Conservation (phyloP, 768 basidiomycete genomes). For the Nidula microcarpa region DNA sequence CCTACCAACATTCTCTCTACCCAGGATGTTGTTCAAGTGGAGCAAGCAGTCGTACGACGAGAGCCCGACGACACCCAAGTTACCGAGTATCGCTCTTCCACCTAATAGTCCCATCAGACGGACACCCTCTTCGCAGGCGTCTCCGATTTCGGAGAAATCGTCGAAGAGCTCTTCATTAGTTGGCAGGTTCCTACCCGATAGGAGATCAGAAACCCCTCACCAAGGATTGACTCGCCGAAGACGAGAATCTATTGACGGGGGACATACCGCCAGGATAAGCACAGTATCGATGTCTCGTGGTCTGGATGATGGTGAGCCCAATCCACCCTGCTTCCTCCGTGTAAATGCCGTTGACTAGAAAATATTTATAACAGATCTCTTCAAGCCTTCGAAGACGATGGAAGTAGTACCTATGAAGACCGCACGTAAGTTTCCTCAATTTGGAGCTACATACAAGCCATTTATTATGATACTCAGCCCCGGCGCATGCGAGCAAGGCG, state of each 20-base stretch:
- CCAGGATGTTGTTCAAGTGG: conserved; percentile 30
- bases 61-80: conserved; percentile 29
- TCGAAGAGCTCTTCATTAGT: conserved; percentile 8
- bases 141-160: conserved; percentile 15
- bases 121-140: conserved; percentile 13
- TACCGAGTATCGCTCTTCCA: conserved; percentile 23
- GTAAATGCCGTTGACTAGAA: no score
- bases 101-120: conserved; percentile 14
- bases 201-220: conserved; percentile 16
- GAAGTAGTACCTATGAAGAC: no score
- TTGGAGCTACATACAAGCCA: no score
- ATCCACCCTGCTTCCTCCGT: no score
- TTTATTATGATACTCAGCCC: no score
- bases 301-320: no score
- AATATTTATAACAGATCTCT: no score
- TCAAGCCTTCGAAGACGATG: no score
- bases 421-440: no score
- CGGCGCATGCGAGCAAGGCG: conserved; percentile 2
- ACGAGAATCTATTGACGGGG: neutral
- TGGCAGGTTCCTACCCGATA: conserved; percentile 6
- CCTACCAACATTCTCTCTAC: conserved; percentile 6
- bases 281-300: neutral
- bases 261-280: neutral
- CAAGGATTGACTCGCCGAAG: neutral
- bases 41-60: conserved; percentile 14